These are phyloP conservation scores for Solanum sejunctum DNA, from an alignment of 257 asterid species.

Conservation along the genomic window DNA sequence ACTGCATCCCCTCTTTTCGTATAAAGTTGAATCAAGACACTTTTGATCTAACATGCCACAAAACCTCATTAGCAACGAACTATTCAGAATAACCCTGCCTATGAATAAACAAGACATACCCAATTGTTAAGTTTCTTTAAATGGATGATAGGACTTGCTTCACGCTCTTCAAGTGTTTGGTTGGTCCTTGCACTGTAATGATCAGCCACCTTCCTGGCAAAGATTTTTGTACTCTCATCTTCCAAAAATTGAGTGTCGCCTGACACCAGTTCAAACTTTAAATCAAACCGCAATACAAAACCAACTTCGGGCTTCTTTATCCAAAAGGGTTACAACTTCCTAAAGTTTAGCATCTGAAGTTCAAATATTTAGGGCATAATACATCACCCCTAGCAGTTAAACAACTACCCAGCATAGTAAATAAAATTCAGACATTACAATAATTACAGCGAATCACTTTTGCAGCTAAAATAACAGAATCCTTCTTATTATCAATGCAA, in stretches of 20 bases:
- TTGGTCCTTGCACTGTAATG: slow-evolving; percentile 96
- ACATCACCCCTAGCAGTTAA: not conserved
- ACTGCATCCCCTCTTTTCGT: slow-evolving; percentile 80
- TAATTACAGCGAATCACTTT: not conserved
- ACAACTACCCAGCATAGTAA: not conserved
- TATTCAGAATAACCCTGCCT: not conserved
- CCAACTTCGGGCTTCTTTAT: not conserved
- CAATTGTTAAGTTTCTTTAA: slow-evolving; percentile 96
- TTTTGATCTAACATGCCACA: slow-evolving; percentile 52
- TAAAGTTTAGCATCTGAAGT: not conserved
- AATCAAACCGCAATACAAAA: not conserved
- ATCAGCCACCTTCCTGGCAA: slow-evolving; percentile 91
- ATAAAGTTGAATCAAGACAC: slow-evolving; percentile 85
- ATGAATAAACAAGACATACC: slow-evolving; percentile 26
- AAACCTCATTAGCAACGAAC: not conserved
- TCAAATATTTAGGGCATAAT: not conserved
- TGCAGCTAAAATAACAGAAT: not conserved
- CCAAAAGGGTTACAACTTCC: not conserved
- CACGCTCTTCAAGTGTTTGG: slow-evolving; percentile 91
- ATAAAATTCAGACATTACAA: not conserved
- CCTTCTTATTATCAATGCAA: not conserved
- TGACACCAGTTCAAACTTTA: slow-evolving; percentile 8
- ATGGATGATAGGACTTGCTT: slow-evolving; percentile 95
- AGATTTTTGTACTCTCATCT: slow-evolving; percentile 68
- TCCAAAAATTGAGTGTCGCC: slow-evolving; percentile 51